A percentile compares a stretch with the other conserved stretches of the same genome.
Evolutionary conservation across 139 green algal species (phyloP).

Genomic region (Microglena sp.): DNA sequence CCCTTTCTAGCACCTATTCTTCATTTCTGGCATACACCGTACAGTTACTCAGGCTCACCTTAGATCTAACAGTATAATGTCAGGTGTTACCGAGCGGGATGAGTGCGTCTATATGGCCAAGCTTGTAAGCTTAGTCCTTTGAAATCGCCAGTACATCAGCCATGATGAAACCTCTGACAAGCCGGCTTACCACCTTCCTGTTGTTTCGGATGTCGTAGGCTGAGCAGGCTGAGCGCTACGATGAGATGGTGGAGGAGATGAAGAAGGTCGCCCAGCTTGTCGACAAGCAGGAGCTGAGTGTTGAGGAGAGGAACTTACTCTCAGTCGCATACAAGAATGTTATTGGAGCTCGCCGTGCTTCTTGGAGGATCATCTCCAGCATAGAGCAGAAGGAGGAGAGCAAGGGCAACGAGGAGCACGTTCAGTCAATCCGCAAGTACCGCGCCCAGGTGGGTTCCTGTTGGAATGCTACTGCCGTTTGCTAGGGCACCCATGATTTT

Average conservation of each 20-base stretch:
- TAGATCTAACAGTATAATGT: too few relatives aligned
- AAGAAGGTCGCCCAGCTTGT: constrained; percentile 70
- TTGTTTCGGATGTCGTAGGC: too few relatives aligned
- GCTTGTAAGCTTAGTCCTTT: constrained; percentile 6
- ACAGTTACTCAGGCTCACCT: too few relatives aligned
- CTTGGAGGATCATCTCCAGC: constrained; percentile 93
- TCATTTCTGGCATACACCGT: too few relatives aligned
- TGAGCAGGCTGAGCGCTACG: constrained; percentile 88
- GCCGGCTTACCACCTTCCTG: too few relatives aligned
- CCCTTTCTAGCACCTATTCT: too few relatives aligned
- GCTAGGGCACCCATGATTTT: too few relatives aligned
- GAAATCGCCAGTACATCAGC: too few relatives aligned
- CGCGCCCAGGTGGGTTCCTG: constrained; percentile 55
- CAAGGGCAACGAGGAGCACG: constrained; percentile 94
- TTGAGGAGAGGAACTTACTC: constrained; percentile 58
- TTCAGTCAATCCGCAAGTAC: constrained; percentile 91
- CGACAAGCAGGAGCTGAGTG: background rate
- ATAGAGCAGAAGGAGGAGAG: constrained; percentile 99
- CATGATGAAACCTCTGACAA: too few relatives aligned
- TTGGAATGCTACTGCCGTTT: too few relatives aligned
- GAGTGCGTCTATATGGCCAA: constrained; percentile 13
- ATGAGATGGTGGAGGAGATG: constrained; percentile 96
- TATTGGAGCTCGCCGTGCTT: constrained; percentile 64
- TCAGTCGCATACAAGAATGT: constrained; percentile 99
- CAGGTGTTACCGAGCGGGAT: too few relatives aligned